Conservation (phyloP, 345 rosid genomes). For the Salix brachista region DNA sequence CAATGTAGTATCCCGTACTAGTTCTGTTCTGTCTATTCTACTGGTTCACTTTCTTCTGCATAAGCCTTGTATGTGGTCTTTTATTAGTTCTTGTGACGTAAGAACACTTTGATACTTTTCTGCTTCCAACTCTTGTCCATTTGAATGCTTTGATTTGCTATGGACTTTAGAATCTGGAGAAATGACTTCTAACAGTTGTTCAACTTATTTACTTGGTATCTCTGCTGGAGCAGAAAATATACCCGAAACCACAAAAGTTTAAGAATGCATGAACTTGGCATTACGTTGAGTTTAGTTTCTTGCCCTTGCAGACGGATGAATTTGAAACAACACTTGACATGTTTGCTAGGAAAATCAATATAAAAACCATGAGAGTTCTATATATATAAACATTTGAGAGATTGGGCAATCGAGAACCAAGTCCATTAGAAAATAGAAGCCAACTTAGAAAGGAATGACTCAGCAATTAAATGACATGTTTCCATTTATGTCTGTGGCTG, state of each 20-base stretch:
- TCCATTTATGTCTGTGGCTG: background rate
- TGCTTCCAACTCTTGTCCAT: background rate
- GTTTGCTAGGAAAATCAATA: background rate
- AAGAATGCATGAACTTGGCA: background rate
- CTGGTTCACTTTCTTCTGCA: background rate
- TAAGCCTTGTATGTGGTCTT: background rate
- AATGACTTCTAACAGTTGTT: background rate
- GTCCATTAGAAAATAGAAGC: background rate
- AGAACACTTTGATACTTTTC: background rate
- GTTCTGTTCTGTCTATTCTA: background rate
- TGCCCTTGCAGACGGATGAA: background rate
- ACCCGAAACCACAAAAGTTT: background rate
- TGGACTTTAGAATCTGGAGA: background rate
- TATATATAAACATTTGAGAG: background rate
- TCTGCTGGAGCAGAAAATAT: background rate
- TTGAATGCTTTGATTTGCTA: background rate
- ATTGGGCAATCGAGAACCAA: background rate
- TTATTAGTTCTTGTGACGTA: background rate
- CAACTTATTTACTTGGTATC: background rate
- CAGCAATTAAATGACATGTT: background rate
- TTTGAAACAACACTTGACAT: background rate
- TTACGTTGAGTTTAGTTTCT: background rate
- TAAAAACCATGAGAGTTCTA: background rate
- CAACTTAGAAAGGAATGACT: background rate
- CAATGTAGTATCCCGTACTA: background rate